Percentiles rank a stretch among this genome's conserved stretches.
Evolutionary conservation across 2,329 filamentous ascomycete species (phyloP).

Genomic region (Phialocephala sp.): DNA sequence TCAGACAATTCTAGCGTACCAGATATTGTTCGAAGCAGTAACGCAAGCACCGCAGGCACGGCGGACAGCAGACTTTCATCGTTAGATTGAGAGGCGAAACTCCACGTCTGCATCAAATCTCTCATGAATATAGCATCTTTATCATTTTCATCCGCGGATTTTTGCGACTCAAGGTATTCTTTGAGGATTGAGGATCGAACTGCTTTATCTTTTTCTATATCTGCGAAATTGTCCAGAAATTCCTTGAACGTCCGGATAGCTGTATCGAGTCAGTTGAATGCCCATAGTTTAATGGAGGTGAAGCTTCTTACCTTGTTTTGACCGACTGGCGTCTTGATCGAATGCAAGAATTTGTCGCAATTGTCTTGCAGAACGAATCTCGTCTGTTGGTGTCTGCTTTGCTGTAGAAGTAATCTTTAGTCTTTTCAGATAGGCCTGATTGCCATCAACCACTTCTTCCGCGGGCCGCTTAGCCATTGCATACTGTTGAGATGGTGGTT

Average conservation of each 20-base stretch:
- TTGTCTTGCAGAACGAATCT: slow-evolving; percentile 68
- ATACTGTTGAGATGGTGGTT: not conserved
- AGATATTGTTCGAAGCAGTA: slow-evolving; percentile 81
- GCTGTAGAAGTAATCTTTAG: slow-evolving; percentile 51
- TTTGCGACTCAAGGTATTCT: slow-evolving; percentile 68
- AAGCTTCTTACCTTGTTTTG: slow-evolving; percentile 63
- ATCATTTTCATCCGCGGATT: slow-evolving; percentile 56
- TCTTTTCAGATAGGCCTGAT: slow-evolving; percentile 43
- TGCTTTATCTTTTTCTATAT: slow-evolving; percentile 54
- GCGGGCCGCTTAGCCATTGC: slow-evolving; percentile 42
- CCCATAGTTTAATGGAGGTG: not conserved
- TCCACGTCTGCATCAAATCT: slow-evolving; percentile 89
- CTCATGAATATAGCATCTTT: slow-evolving; percentile 69
- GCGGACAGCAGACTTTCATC: slow-evolving; percentile 83
- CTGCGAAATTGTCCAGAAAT: slow-evolving; percentile 70
- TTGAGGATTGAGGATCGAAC: slow-evolving; percentile 64
- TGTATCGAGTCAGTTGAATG: slow-evolving; percentile 39
- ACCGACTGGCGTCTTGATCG: slow-evolving; percentile 69
- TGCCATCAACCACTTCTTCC: slow-evolving; percentile 38
- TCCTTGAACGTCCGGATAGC: slow-evolving; percentile 72
- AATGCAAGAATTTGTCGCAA: slow-evolving; percentile 72
- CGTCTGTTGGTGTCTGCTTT: slow-evolving; percentile 58
- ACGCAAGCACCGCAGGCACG: slow-evolving; percentile 78
- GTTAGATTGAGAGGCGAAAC: slow-evolving; percentile 77
- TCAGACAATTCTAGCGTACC: slow-evolving; percentile 74